phyloP scores from a whole-genome alignment of 1,284 basidiomycete species.

The Sporisorium reilianum region DNA sequence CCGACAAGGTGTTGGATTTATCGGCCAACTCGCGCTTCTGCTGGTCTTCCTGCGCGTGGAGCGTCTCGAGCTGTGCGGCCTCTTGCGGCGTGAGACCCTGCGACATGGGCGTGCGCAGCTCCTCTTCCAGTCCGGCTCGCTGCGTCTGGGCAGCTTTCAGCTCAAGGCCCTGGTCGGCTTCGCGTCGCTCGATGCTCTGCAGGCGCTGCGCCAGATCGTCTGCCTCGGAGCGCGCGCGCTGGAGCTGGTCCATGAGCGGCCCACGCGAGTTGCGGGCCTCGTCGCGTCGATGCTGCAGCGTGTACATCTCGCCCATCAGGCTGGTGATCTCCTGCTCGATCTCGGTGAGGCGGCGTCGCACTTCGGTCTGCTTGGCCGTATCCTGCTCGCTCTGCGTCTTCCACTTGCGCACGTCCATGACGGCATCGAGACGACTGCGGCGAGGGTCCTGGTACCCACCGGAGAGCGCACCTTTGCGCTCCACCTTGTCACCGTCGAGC shows the following conservation, averaged over 20 bases:
- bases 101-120: constrained; percentile 82
- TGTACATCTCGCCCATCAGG: constrained; percentile 80
- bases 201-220: constrained; percentile 78
- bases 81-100: constrained; percentile 82
- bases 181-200: constrained; percentile 77
- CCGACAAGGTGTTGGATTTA: constrained; percentile 77
- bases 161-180: constrained; percentile 81
- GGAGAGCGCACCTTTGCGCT: constrained; percentile 93
- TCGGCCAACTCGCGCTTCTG: constrained; percentile 80
- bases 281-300: constrained; percentile 78
- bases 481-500: constrained; percentile 95
- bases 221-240: constrained; percentile 77
- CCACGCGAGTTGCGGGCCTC: constrained; percentile 80
- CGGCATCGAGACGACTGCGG: constrained; percentile 87
- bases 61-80: constrained; percentile 76
- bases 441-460: constrained; percentile 95
- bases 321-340: constrained; percentile 90
- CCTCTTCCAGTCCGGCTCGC: constrained; percentile 77
- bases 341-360: constrained; percentile 77
- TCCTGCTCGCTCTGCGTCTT: constrained; percentile 79
- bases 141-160: constrained; percentile 74
- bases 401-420: constrained; percentile 84
- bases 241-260: constrained; percentile 77
- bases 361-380: constrained; percentile 77
- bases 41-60: constrained; percentile 82